Evolutionary conservation across 495 filamentous ascomycete genomes (phyloP).

Genomic region (Aspergillus ostianus): DNA sequence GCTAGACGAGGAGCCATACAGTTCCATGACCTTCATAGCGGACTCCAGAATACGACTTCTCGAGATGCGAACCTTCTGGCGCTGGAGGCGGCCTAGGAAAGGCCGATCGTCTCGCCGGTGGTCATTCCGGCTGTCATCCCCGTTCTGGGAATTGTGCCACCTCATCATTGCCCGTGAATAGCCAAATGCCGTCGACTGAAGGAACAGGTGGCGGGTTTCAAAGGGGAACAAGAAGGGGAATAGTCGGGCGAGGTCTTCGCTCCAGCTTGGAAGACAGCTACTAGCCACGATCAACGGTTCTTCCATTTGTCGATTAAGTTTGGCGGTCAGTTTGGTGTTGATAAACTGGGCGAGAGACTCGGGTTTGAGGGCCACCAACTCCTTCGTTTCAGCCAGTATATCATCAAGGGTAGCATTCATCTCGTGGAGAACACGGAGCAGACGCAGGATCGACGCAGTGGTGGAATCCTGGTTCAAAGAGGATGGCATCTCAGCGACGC

Average conservation of each 20-base stretch:
- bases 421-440: conserved; percentile 89
- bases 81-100: conserved; percentile 89
- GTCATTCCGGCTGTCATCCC: conserved; percentile 75
- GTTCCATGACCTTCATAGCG: conserved; percentile 98
- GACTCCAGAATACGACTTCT: conserved; percentile 91
- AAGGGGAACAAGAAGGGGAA: conserved; percentile 99
- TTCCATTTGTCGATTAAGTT: conserved; percentile 94
- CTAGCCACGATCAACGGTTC: conserved; percentile 98
- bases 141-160: conserved; percentile 89
- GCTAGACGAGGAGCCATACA: conserved; percentile 93
- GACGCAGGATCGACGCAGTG: conserved; percentile 81
- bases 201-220: conserved; percentile 94
- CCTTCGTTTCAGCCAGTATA: conserved; percentile 85
- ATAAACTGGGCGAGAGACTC: conserved; percentile 95
- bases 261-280: conserved; percentile 94
- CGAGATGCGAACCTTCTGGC: conserved; percentile 97
- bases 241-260: conserved; percentile 90
- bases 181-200: conserved; percentile 97
- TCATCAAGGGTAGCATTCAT: conserved; percentile 95
- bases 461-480: conserved; percentile 83
- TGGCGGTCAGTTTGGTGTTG: conserved; percentile 98
- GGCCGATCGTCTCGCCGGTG: conserved; percentile 83
- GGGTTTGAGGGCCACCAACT: conserved; percentile 64
- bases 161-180: conserved; percentile 96
- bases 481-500: conserved; percentile 59